Percentiles rank a stretch among this genome's conserved stretches.
Evolutionary conservation across 176 grass and related monocot genomes (phyloP).

Genomic region (Rhynchospora breviuscula): DNA sequence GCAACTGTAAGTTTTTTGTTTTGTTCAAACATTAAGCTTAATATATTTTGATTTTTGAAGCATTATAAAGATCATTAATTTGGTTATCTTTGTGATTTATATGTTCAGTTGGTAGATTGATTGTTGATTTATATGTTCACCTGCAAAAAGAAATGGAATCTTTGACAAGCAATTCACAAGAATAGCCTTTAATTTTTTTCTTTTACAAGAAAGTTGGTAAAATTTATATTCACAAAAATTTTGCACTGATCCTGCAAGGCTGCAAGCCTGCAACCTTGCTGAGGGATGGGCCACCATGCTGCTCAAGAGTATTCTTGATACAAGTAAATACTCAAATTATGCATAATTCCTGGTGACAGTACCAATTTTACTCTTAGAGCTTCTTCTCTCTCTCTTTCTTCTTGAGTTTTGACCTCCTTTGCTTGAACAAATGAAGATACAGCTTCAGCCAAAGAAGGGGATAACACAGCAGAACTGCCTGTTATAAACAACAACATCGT

Average conservation of each 20-base stretch:
- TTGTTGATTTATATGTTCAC: too few species aligned
- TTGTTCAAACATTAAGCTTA: background rate
- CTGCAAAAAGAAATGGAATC: too few species aligned
- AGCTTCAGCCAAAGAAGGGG: constrained; percentile 80
- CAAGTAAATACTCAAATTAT: background rate
- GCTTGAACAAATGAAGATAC: constrained; percentile 87
- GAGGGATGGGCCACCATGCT: background rate
- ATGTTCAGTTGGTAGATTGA: too few species aligned
- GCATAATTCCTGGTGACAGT: background rate
- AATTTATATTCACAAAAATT: background rate
- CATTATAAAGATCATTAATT: too few species aligned
- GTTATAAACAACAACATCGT: background rate
- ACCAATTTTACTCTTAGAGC: constrained; percentile 14
- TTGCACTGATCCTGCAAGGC: background rate
- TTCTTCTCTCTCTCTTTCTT: constrained; percentile 50
- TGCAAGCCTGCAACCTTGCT: background rate
- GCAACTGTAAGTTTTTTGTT: background rate
- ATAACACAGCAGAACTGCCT: constrained; percentile 63
- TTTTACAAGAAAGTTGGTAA: background rate
- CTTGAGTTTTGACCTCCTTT: constrained; percentile 66
- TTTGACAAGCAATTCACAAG: too few species aligned
- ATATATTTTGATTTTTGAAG: too few species aligned
- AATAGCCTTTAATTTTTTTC: background rate
- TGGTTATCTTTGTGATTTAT: too few species aligned
- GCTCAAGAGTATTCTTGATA: background rate